A percentile compares a stretch with the other conserved stretches of the same genome.
phyloP scores from a whole-genome alignment of 805 yeast genomes.

The Myxozyma vanderwaltii region DNA sequence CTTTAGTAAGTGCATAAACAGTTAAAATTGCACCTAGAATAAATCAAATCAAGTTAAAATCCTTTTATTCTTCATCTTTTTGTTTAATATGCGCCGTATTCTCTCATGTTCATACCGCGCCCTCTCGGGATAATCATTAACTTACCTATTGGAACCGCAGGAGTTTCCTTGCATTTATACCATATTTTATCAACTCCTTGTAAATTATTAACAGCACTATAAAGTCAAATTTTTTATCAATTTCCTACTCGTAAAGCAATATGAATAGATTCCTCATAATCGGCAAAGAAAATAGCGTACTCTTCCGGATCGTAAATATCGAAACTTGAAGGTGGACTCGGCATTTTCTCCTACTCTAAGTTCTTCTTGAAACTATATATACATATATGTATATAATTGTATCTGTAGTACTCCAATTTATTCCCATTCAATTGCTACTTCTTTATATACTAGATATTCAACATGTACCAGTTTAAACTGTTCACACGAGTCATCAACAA shows the following conservation, averaged over 20 bases:
- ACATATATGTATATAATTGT: too few species aligned
- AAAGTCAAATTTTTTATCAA: neutral
- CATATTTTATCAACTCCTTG: constrained; percentile 54
- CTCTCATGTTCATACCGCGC: too few species aligned
- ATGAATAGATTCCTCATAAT: too few species aligned
- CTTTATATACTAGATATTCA: too few species aligned
- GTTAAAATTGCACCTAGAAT: constrained; percentile 10
- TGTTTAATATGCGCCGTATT: neutral
- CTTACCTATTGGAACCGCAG: constrained; percentile 73
- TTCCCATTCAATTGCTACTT: too few species aligned
- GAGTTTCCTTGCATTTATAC: constrained; percentile 69
- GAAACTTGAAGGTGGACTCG: constrained; percentile 24
- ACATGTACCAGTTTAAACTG: too few species aligned
- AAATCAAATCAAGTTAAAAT: neutral
- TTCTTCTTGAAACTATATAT: too few species aligned
- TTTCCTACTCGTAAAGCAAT: too few species aligned
- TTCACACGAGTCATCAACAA: too few species aligned
- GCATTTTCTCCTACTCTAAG: too few species aligned
- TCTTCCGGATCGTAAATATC: constrained; percentile 30
- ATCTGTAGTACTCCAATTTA: too few species aligned
- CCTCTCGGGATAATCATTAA: neutral
- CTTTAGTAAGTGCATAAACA: constrained; percentile 55
- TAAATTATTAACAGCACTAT: constrained; percentile 25
- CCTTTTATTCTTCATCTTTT: neutral
- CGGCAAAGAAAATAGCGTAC: too few species aligned